Base-by-base conservation (phyloP, 2,329 filamentous ascomycete species). In the Botrytis fragariae region DNA sequence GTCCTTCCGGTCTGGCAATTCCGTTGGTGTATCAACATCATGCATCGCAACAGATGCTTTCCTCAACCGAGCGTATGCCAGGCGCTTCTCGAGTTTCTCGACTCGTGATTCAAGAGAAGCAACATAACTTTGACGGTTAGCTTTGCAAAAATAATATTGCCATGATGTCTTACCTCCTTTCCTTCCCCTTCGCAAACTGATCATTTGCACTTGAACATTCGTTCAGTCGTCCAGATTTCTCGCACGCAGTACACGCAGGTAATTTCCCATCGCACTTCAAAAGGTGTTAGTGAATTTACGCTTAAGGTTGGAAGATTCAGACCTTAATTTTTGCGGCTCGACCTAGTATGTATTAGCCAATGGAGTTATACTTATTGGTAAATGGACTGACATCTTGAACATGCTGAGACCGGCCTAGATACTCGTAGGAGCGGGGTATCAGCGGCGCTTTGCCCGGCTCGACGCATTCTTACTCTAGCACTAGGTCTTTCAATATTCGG, bases 121-220 rank as follows among this genome's bases (percentile, higher is more conserved):
- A 62, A 98, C 95, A 86, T 98, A 99, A 83, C 90, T 73, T 22
- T 45, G 29, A 44, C 14, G 7, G 75, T 81, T 64, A 79, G 79
- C 54, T 64, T 67, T n/a, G 16, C 39, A 45, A 35, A 29, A 35
- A 14, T 32, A 9, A 59, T 72, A 18, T n/a, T 7, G 29, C 29
- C 14, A n/a, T 3, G 18, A 32, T 60, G 22, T 45, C 78, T 83
- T 73, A 90, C 90, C 95, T 98, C 79, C 95, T 88, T 81, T 98
- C 96, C 82, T 98, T 98, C 75, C 96, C 96, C 75, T 94, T 88
- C 0, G 95, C 95, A 83, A 98, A 98, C 81, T 98, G 94, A 80
- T 98, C 95, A 79, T 97, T 98, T 12, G 94, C 95, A 72, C 94
- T 94, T 10, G 94, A 97, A 82, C 96, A 99, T 81, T 97, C 94